phyloP scores from a whole-genome alignment of 805 yeast species.

The Saccharomyces kudriavzevii region DNA sequence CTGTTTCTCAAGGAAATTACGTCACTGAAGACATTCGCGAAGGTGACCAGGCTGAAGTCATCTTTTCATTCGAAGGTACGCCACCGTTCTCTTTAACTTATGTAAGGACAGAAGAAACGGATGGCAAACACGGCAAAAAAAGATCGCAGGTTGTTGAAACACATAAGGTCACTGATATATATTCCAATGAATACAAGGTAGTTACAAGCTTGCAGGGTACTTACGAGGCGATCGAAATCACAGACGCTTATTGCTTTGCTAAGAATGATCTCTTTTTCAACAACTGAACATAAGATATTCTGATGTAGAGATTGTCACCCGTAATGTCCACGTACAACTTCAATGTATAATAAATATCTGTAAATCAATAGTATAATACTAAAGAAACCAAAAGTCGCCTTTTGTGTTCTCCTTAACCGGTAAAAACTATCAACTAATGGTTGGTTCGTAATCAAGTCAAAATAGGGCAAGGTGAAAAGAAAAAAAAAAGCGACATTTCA shows the following conservation, averaged over 20 bases:
- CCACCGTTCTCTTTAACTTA: conserved; percentile 89
- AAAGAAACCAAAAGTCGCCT: neutral
- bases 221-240: conserved; percentile 85
- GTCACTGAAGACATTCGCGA: conserved; percentile 79
- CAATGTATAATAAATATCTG: neutral
- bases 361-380: neutral
- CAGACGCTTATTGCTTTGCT: conserved; percentile 69
- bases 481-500: neutral
- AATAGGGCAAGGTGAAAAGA: neutral
- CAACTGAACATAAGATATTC: conserved; percentile 5
- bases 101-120: conserved; percentile 54
- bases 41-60: conserved; percentile 88
- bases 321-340: neutral
- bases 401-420: neutral
- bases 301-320: neutral
- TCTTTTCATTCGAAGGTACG: conserved; percentile 72
- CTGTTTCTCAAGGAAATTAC: conserved; percentile 69
- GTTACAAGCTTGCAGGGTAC: conserved; percentile 83
- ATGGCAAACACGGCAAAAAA: conserved; percentile 35
- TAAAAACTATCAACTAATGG: neutral
- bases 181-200: conserved; percentile 59
- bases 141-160: conserved; percentile 56
- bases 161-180: conserved; percentile 49
- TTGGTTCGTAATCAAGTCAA: neutral
- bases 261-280: conserved; percentile 34